Conservation (phyloP, 345 rosid species). For the Gossypium herbaceum region DNA sequence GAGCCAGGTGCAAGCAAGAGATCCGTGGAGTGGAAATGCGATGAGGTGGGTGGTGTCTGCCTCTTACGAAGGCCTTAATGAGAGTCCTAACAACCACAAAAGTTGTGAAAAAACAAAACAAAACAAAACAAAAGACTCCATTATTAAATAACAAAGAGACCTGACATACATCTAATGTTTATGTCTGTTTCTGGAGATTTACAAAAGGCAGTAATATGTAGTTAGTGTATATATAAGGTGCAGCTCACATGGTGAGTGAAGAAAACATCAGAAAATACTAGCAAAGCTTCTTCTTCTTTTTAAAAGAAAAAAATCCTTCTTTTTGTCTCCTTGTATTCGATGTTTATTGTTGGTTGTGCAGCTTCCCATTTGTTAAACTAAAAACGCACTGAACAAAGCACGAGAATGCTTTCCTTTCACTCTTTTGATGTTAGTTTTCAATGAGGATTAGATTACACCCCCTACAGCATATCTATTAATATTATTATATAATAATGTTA, state of each 20-base stretch:
- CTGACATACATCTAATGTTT: too few relatives aligned
- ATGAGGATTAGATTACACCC: not conserved
- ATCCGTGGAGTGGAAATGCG: not conserved
- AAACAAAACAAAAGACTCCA: too few relatives aligned
- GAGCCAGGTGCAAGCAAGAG: not conserved
- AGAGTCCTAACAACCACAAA: too few relatives aligned
- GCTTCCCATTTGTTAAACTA: not conserved
- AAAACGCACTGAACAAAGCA: not conserved
- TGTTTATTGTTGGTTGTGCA: conserved; percentile 16
- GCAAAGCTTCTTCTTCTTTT: not conserved
- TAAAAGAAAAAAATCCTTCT: not conserved
- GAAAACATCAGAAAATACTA: not conserved
- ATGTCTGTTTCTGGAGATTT: not conserved
- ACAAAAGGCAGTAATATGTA: not conserved
- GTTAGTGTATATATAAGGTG: not conserved
- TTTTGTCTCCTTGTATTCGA: conserved; percentile 5
- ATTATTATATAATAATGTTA: not conserved
- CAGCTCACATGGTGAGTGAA: conserved; percentile 4
- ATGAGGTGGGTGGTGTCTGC: too few relatives aligned
- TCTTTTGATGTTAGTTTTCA: not conserved
- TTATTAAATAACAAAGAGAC: too few relatives aligned
- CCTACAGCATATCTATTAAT: not conserved
- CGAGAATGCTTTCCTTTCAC: not conserved
- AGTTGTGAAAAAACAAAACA: too few relatives aligned
- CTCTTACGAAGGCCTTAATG: too few relatives aligned